A percentile compares a stretch with the other conserved stretches of the same genome.
Evolutionary conservation across 306 rosid genomes (phyloP).

Genomic region (Calophaca sinica): DNA sequence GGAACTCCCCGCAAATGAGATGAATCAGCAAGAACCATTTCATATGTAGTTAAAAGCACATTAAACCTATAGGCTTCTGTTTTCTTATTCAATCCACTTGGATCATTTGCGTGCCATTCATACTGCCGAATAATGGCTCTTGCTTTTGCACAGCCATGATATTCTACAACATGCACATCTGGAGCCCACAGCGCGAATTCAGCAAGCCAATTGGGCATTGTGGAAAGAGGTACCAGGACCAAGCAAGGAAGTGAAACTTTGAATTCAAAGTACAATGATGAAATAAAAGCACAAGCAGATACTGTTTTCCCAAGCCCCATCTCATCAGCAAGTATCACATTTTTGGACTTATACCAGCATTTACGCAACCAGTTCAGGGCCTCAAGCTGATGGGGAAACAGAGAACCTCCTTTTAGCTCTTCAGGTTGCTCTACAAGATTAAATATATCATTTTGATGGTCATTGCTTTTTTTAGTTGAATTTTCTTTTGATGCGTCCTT

Average conservation of each 20-base stretch:
- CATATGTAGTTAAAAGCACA: conserved; percentile 94
- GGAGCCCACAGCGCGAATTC: conserved; percentile 97
- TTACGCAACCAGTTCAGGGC: conserved; percentile 98
- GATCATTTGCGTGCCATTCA: conserved; percentile 95
- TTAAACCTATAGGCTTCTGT: conserved; percentile 85
- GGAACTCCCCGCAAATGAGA: conserved; percentile 96
- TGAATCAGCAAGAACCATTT: conserved; percentile 97
- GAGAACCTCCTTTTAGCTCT: conserved; percentile 92
- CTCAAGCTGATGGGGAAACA: conserved; percentile 99
- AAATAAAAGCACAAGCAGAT: conserved; percentile 92
- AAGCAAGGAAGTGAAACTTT: conserved; percentile 93
- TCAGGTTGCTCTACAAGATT: conserved; percentile 88
- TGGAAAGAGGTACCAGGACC: conserved; percentile 96
- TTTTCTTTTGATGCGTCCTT: conserved; percentile 67
- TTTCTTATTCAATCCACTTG: conserved; percentile 64
- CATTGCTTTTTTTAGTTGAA: conserved; percentile 60
- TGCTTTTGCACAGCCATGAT: conserved; percentile 99
- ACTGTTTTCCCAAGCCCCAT: conserved; percentile 99
- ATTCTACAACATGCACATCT: conserved; percentile 91
- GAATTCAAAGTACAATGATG: conserved; percentile 86
- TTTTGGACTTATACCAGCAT: conserved; percentile 93
- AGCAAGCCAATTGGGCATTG: conserved; percentile 99
- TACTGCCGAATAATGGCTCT: conserved; percentile 89
- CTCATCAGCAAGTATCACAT: conserved; percentile 99
- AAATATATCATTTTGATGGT: conserved; percentile 66